These are phyloP conservation scores for Colletotrichum sp. DNA, from an alignment of 2,329 filamentous ascomycete genomes.

Conservation along the genomic window DNA sequence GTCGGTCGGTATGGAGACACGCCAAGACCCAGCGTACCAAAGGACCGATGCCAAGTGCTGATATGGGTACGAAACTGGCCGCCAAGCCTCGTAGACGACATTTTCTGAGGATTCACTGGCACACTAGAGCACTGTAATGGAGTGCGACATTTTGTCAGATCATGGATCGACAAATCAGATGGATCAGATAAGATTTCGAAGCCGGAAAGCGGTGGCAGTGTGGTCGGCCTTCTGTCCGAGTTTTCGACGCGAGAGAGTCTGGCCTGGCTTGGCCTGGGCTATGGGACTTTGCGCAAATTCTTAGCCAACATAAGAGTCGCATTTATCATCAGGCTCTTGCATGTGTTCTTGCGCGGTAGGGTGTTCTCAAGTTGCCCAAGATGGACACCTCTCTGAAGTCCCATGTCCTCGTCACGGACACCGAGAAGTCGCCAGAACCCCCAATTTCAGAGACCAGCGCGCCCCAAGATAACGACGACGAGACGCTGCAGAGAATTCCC, in stretches of 20 bases:
- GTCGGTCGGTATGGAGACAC: not conserved
- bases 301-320: not conserved
- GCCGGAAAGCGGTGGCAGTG: not conserved
- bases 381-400: not conserved
- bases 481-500: slow-evolving; percentile 8
- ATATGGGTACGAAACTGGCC: not conserved
- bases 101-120: not conserved
- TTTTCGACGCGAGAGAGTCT: not conserved
- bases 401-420: not conserved
- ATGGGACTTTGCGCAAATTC: not conserved
- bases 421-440: not conserved
- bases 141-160: slow-evolving; percentile 1
- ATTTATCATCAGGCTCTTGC: not conserved
- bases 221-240: not conserved
- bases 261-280: not conserved
- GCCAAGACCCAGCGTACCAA: not conserved
- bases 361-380: not conserved
- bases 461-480: not conserved
- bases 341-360: not conserved
- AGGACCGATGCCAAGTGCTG: not conserved
- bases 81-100: not conserved
- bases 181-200: not conserved
- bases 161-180: not conserved
- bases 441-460: not conserved
- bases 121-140: not conserved